These are phyloP conservation scores for Blastobotrys capitulatus DNA, from an alignment of 1,139 yeast genomes.

Conservation along the genomic window DNA sequence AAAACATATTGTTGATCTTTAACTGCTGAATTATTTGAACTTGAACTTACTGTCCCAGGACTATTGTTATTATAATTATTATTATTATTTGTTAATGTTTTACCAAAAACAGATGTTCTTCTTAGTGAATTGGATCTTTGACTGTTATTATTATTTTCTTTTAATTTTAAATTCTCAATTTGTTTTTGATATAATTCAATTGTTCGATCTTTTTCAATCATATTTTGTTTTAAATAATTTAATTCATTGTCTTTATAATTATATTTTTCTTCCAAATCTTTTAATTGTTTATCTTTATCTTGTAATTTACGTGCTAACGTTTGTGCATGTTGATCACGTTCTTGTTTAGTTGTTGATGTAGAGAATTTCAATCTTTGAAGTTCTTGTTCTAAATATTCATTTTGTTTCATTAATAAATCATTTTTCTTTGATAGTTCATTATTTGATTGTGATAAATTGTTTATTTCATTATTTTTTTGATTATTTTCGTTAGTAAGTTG, in stretches of 20 bases:
- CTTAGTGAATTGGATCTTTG: neutral
- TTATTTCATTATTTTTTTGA: too few species aligned
- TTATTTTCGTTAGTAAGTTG: too few species aligned
- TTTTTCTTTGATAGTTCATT: neutral
- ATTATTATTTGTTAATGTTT: neutral
- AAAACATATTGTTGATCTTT: conserved; percentile 4
- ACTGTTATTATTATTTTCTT: neutral
- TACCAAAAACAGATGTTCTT: neutral
- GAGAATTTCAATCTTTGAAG: neutral
- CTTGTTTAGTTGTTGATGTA: neutral
- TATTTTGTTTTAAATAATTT: neutral
- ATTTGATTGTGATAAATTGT: neutral
- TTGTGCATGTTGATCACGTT: conserved; percentile 3
- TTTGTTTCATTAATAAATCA: neutral
- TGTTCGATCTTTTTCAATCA: neutral
- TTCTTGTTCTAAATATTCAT: neutral
- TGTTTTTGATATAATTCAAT: neutral
- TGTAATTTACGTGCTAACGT: neutral
- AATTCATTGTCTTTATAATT: neutral
- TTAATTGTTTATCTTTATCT: neutral
- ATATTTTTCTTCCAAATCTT: neutral
- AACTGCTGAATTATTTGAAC: conserved; percentile 1
- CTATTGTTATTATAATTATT: neutral
- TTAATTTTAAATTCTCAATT: neutral
- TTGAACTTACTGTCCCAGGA: neutral